Base-by-base conservation (phyloP, 139 green algal species). In the Diplosphaera chodatii region DNA sequence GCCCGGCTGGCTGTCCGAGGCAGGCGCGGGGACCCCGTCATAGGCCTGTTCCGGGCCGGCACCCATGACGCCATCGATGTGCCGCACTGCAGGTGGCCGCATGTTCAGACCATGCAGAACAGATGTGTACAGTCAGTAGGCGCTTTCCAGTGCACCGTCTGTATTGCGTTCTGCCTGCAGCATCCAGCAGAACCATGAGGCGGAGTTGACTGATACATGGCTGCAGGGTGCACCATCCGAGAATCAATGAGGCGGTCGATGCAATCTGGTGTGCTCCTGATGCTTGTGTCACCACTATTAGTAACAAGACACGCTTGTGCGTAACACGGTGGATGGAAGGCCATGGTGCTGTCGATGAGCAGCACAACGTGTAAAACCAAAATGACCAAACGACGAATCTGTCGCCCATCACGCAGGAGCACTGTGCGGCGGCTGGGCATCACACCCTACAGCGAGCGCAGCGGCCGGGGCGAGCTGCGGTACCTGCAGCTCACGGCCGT, bases 401-500 rank as follows among this genome's bases (percentile, higher is more conserved):
- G n/a, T n/a, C n/a, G n/a, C n/a, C n/a, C n/a, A n/a, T n/a, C n/a
- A n/a, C n/a, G n/a, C n/a, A 73, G 69, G n/a, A 56, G 76, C 48
- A 32, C 77, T 1, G 18, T 79, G 10, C 40, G n/a, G 1, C 40
- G 66, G 55, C 66, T 79, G 16, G 28, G 64, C 0, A 76, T 80
- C 5, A 20, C 41, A 25, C 74, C 80, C 1, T 88, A 85, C 48
- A 67, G 80, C 32, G 84, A 90, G 33, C 64, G 55, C 2, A 64
- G 16, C 55, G 74, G 75, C 41, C 68, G 13, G 0, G 86, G 86
- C 3, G 55, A 83, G 59, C 80, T 92, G 31, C 76, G 86, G 1
- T 91, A 92, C 76, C 20, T 92, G 37, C 87, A 92, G 71, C 71
- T 90, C 5, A 87, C 86, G 16, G 80, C 71, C 10, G 73, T 86